Percentiles rank a stretch among this genome's conserved stretches.
Conservation (phyloP, 169 alveolate genomes). For the Cryptosporidium sp. region DNA sequence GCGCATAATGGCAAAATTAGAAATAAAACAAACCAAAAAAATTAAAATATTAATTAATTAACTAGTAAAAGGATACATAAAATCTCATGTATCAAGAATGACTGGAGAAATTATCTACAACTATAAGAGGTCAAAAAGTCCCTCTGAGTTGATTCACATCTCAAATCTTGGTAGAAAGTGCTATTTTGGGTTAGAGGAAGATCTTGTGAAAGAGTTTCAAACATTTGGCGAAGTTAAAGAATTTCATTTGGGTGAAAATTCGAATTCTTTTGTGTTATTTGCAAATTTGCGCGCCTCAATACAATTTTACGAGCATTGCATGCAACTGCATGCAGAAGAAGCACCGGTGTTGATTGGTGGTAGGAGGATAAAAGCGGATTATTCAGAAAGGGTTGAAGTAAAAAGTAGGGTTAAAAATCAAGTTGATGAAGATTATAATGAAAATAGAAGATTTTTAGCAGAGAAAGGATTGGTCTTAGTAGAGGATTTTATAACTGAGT, state of each 20-base stretch:
- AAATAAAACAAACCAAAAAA: background rate
- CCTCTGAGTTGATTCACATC: slow-evolving; percentile 23
- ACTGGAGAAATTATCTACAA: background rate
- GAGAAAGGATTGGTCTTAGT: slow-evolving; percentile 8
- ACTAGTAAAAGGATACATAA: background rate
- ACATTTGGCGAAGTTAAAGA: slow-evolving; percentile 21
- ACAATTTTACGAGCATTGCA: slow-evolving; percentile 54
- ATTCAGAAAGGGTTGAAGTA: slow-evolving; percentile 7
- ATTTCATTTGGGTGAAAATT: slow-evolving; percentile 29
- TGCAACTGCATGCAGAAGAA: background rate
- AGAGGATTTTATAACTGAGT: slow-evolving; percentile 1
- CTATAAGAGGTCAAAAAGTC: slow-evolving; percentile 28
- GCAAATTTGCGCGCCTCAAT: slow-evolving; percentile 7
- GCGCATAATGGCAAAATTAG: slow-evolving; percentile 11
- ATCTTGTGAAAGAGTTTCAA: slow-evolving; percentile 2
- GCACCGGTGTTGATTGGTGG: slow-evolving; percentile 18
- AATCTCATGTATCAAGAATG: background rate
- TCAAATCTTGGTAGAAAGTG: slow-evolving; percentile 52
- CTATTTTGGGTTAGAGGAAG: background rate
- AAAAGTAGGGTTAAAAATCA: background rate
- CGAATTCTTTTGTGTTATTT: slow-evolving; percentile 45
- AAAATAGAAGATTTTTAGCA: background rate
- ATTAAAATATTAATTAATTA: background rate
- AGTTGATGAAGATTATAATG: background rate
- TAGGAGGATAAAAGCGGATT: slow-evolving; percentile 9